Evolutionary conservation across 2,329 filamentous ascomycete species (phyloP).

Genomic region (Fusarium mangiferae): DNA sequence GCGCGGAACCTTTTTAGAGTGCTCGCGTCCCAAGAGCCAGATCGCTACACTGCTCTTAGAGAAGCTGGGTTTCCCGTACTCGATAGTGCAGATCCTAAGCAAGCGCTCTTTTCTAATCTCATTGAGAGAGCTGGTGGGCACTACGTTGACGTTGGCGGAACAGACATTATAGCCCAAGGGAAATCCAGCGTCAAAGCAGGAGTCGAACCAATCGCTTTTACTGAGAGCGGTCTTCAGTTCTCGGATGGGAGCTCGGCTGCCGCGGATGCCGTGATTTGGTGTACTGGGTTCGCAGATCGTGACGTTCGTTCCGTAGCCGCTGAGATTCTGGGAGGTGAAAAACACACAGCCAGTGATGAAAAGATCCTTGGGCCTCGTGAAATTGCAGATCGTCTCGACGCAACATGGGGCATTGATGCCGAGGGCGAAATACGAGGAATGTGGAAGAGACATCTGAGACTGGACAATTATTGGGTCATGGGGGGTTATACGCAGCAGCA

Average conservation of each 20-base stretch:
- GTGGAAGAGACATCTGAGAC: constrained; percentile 27
- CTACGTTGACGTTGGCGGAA: constrained; percentile 24
- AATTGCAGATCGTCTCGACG: constrained; percentile 5
- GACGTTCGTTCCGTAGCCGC: background rate
- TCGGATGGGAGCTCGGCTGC: constrained; percentile 10
- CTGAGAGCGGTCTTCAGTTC: constrained; percentile 2
- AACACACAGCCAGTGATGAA: rapidly evolving
- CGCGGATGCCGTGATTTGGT: constrained; percentile 26
- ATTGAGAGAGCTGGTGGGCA: constrained; percentile 19
- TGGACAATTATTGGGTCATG: constrained; percentile 35
- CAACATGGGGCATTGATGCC: constrained; percentile 25
- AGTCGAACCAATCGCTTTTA: constrained; percentile 4
- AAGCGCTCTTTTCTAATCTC: constrained; percentile 11
- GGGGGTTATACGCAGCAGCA: constrained; percentile 30
- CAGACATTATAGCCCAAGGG: background rate
- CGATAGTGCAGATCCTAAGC: background rate
- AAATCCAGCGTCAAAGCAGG: constrained; percentile 13
- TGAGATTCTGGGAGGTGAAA: constrained; percentile 3
- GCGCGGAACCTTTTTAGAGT: background rate
- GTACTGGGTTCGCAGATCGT: constrained; percentile 23
- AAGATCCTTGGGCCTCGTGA: background rate
- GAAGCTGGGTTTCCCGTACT: constrained; percentile 11
- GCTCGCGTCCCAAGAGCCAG: constrained; percentile 19
- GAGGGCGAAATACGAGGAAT: constrained; percentile 34
- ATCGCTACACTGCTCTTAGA: constrained; percentile 9